Evolutionary conservation across 2,329 filamentous ascomycete species (phyloP).

Genomic region (Colletotrichum sp.): DNA sequence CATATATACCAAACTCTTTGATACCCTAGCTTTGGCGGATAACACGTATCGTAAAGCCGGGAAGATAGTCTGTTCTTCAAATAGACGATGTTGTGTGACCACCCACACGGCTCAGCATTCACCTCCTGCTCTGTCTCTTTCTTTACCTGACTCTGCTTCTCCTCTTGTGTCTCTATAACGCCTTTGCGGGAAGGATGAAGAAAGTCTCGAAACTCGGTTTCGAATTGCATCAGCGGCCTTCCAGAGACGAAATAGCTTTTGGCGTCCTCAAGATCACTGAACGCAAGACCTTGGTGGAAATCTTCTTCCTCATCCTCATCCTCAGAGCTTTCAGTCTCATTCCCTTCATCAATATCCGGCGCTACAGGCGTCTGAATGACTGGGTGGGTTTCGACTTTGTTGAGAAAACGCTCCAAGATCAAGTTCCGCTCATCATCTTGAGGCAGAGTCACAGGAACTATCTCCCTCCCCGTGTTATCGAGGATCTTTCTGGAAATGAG

Average conservation of each 20-base stretch:
- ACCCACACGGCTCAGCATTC: no score
- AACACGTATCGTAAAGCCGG: neutral
- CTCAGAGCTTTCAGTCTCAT: neutral
- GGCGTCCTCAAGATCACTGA: neutral
- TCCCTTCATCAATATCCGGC: neutral
- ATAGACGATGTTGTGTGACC: neutral
- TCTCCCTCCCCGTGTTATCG: neutral
- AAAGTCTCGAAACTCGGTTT: neutral
- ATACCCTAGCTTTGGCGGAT: neutral
- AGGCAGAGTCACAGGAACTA: neutral
- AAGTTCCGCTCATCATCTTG: neutral
- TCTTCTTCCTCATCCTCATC: neutral
- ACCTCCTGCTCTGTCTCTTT: no score
- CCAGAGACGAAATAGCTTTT: neutral
- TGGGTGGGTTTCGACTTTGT: no score
- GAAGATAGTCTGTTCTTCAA: neutral
- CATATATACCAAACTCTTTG: neutral
- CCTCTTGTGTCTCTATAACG: neutral
- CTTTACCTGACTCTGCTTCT: no score
- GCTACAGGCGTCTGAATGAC: no score
- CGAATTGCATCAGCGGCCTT: neutral
- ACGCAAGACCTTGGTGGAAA: rapidly evolving
- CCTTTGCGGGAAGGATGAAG: neutral
- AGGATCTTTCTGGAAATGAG: neutral
- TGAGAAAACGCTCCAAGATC: neutral